These are phyloP conservation scores for Blastomyces silverae DNA, from an alignment of 2,329 filamentous ascomycete genomes.

Conservation along the genomic window DNA sequence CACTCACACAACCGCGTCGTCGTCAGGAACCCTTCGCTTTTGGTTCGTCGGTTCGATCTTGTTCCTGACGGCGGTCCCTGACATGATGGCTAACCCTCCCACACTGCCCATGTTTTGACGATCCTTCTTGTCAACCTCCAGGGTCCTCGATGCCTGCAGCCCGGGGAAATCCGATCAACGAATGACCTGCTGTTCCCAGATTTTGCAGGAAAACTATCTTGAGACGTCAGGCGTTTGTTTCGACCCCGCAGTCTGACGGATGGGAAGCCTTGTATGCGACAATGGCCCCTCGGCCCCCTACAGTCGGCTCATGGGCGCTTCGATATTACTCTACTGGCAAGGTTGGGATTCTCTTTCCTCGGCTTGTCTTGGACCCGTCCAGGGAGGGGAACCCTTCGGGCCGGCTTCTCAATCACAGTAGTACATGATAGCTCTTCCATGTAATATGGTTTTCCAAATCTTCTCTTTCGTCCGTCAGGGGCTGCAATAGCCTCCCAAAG, in stretches of 20 bases:
- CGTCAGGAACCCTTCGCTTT: neutral
- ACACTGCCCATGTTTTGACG: neutral
- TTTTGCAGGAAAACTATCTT: neutral
- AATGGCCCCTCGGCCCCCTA: neutral
- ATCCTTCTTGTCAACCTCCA: neutral
- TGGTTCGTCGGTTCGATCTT: neutral
- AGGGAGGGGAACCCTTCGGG: neutral
- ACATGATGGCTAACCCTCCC: neutral
- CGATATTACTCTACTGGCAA: neutral
- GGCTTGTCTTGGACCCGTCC: neutral
- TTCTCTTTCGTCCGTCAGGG: neutral
- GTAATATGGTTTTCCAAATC: neutral
- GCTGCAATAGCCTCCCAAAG: neutral
- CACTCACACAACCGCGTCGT: neutral
- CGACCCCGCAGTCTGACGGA: neutral
- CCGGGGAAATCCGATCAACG: neutral
- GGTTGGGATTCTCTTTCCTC: neutral
- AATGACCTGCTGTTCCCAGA: neutral
- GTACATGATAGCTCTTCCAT: neutral
- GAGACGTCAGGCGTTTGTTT: neutral
- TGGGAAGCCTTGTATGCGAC: neutral
- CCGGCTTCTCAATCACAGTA: neutral
- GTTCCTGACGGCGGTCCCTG: neutral
- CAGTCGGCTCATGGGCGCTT: neutral
- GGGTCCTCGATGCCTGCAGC: neutral